Evolutionary conservation across 441 rosid genomes (phyloP).

Genomic region (Erodium chrysanthum): DNA sequence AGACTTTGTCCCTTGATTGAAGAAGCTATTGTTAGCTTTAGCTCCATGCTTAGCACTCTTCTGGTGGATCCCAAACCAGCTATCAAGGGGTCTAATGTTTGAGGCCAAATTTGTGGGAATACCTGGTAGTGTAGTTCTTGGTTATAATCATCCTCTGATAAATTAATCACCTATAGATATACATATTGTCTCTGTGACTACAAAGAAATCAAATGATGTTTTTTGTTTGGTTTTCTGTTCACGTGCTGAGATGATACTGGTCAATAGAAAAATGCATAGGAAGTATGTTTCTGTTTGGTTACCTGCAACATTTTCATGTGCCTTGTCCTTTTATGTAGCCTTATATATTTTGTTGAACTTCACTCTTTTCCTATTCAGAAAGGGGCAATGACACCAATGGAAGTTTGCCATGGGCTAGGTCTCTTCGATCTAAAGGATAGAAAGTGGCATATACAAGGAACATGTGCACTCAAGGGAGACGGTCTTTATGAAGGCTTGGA

Average conservation of each 20-base stretch:
- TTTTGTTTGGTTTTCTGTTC: neutral
- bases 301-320: neutral
- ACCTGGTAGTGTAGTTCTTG: neutral
- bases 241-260: neutral
- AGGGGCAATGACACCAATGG: slow-evolving; percentile 94
- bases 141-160: neutral
- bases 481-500: slow-evolving; percentile 97
- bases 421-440: slow-evolving; percentile 82
- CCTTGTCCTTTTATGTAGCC: neutral
- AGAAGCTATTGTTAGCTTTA: neutral
- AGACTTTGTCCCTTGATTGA: neutral
- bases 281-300: neutral
- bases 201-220: neutral
- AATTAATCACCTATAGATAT: too few relatives aligned
- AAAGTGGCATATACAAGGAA: slow-evolving; percentile 98
- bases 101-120: neutral
- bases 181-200: too few relatives aligned
- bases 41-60: neutral
- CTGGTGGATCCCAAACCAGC: neutral
- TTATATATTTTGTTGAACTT: neutral
- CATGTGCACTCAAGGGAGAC: slow-evolving; percentile 88
- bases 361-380: slow-evolving; percentile 34
- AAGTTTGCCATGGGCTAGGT: slow-evolving; percentile 89
- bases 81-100: neutral
- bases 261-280: neutral